Evolutionary conservation across 106 monocot species (phyloP).

Genomic region (Allium sativum): DNA sequence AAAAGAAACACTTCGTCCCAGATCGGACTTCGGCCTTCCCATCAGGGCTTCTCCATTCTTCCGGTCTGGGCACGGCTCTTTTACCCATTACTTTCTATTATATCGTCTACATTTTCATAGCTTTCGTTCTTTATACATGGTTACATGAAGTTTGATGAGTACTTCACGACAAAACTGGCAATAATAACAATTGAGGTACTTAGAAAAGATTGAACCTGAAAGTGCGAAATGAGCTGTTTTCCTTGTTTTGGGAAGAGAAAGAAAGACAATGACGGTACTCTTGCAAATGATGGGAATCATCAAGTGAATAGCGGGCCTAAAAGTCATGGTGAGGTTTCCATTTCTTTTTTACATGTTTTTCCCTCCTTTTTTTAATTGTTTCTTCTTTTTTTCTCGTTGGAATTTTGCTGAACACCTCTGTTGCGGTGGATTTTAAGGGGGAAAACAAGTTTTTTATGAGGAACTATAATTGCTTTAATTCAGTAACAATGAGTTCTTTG

Average conservation of each 20-base stretch:
- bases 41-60: not conserved
- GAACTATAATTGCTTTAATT: not conserved
- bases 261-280: not conserved
- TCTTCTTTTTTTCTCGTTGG: not conserved
- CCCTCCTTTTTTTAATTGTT: not conserved
- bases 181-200: not conserved
- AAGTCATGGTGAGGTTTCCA: not conserved
- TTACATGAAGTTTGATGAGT: not conserved
- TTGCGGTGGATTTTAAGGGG: too few species aligned
- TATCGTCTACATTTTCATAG: not conserved
- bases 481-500: not conserved
- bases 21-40: not conserved
- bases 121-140: not conserved
- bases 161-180: too few species aligned
- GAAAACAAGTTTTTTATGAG: too few species aligned
- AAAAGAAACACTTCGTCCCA: not conserved
- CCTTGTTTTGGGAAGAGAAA: slow-evolving; percentile 6
- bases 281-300: not conserved
- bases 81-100: not conserved
- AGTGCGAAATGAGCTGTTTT: slow-evolving; percentile 6
- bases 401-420: not conserved
- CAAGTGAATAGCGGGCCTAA: not conserved
- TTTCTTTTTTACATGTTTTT: not conserved
- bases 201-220: not conserved
- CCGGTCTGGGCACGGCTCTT: slow-evolving; percentile 6